Percentiles rank a stretch among this genome's conserved stretches.
Evolutionary conservation across 176 grass and related monocot genomes (phyloP).

Genomic region (barley (Hordeum vulgare)): MorexV3_pseudomolecules_assembly NC_058522.1:584710521-584711020

Average conservation of each 20-base stretch:
- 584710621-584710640: background rate
- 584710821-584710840: background rate
- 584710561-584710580: conserved; percentile 77
- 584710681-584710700: conserved; percentile 98
- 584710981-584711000: conserved; percentile 97
- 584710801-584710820: conserved; percentile 20
- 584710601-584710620: background rate
- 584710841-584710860: background rate
- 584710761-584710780: conserved; percentile 98
- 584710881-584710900: background rate
- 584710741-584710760: conserved; percentile 91
- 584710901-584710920: background rate
- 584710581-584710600: conserved; percentile 12
- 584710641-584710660: conserved; percentile 46
- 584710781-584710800: conserved; percentile 98
- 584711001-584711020: conserved; percentile 99
- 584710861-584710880: background rate
- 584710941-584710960: conserved; percentile 86
- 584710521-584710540: conserved; percentile 88
- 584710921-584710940: conserved; percentile 4
- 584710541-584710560: conserved; percentile 85
- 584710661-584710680: conserved; percentile 92
- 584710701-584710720: conserved; percentile 98
- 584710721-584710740: conserved; percentile 87
- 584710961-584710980: conserved; percentile 99